phyloP scores from a whole-genome alignment of 2,329 filamentous ascomycete genomes.

The Incumbomyces lentus region DNA sequence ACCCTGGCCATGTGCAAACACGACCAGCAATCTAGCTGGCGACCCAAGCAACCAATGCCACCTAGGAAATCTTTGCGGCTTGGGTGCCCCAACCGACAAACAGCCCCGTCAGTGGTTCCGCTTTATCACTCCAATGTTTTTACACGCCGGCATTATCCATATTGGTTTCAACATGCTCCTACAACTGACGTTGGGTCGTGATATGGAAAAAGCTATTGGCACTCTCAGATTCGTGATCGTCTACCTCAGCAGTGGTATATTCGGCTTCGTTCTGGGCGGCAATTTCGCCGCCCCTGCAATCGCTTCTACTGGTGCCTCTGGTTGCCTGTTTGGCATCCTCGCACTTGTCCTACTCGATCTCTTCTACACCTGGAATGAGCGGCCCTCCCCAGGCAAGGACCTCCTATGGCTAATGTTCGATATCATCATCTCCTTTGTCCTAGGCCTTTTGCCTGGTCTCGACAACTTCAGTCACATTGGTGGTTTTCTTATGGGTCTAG shows the following conservation, averaged over 20 bases:
- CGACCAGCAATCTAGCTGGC: conserved; percentile 49
- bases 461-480: conserved; percentile 98
- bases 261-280: conserved; percentile 87
- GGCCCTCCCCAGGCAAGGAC: conserved; percentile 66
- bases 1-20: conserved; percentile 70
- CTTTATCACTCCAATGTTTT: conserved; percentile 90
- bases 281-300: conserved; percentile 80
- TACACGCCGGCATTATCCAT: conserved; percentile 88
- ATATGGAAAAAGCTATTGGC: conserved; percentile 88
- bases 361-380: conserved; percentile 82
- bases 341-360: conserved; percentile 81
- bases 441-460: conserved; percentile 80
- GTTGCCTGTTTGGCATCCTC: conserved; percentile 81
- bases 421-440: conserved; percentile 77
- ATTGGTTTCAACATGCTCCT: conserved; percentile 92
- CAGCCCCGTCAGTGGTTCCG: conserved; percentile 89
- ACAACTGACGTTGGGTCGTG: conserved; percentile 77
- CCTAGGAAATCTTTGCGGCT: conserved; percentile 73
- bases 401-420: conserved; percentile 80
- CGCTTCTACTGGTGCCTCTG: conserved; percentile 79
- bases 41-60: conserved; percentile 50
- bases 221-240: conserved; percentile 79
- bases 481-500: conserved; percentile 84
- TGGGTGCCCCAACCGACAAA: conserved; percentile 63
- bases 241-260: conserved; percentile 85